Percentiles rank a stretch among this genome's conserved stretches.
Conservation (phyloP, 495 filamentous ascomycete genomes). For the Penicillium psychrofluorescens region DNA sequence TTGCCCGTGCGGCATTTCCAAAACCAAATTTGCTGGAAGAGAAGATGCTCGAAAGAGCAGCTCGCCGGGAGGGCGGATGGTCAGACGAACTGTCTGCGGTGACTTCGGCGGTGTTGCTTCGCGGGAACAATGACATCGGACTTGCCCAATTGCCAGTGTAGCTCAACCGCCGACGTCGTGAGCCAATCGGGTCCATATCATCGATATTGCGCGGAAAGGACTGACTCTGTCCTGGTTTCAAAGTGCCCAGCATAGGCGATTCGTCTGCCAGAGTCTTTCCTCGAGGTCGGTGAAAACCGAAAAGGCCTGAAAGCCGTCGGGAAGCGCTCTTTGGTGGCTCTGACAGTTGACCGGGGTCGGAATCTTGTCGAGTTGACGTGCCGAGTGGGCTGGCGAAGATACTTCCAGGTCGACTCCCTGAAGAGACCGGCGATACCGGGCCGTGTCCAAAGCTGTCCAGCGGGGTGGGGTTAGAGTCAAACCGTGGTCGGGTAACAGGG, state of each 20-base stretch:
- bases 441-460: constrained; percentile 38
- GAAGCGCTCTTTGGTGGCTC: constrained; percentile 42
- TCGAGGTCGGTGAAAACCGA: constrained; percentile 63
- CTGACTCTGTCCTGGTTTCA: constrained; percentile 73
- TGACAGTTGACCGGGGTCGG: constrained; percentile 26
- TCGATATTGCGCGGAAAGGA: constrained; percentile 69
- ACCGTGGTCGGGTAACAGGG: constrained; percentile 30
- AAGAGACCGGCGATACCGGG: constrained; percentile 67
- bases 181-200: constrained; percentile 61
- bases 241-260: constrained; percentile 59
- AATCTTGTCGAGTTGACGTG: constrained; percentile 49
- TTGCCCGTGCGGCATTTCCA: constrained; percentile 34
- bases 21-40: constrained; percentile 37
- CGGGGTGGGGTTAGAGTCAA: constrained; percentile 22
- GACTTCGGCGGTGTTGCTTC: constrained; percentile 34
- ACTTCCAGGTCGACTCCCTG: constrained; percentile 52
- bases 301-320: constrained; percentile 51
- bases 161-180: constrained; percentile 56
- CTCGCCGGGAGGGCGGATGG: constrained; percentile 34
- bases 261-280: constrained; percentile 65
- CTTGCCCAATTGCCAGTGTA: constrained; percentile 56
- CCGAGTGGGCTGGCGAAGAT: constrained; percentile 61
- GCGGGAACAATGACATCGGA: constrained; percentile 47
- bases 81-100: constrained; percentile 39
- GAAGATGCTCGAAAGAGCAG: constrained; percentile 40